These are phyloP conservation scores for Gossypium thurberi DNA, from an alignment of 345 rosid genomes.

Conservation along the genomic window DNA sequence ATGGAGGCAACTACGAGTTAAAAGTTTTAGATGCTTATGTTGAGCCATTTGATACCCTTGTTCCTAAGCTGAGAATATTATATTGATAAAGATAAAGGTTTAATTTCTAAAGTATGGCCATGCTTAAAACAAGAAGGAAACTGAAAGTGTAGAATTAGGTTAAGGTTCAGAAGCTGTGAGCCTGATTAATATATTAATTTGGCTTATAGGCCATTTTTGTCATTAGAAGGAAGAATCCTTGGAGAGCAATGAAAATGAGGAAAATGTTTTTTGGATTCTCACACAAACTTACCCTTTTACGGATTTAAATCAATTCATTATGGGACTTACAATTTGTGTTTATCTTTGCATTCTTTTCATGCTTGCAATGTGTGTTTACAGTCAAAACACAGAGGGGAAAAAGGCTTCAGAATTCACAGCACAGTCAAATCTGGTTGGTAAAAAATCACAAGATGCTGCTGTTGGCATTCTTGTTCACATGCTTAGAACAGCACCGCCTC, in stretches of 20 bases:
- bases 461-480: constrained; percentile 81
- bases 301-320: not conserved
- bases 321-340: not conserved
- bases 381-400: constrained; percentile 42
- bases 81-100: not conserved
- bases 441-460: constrained; percentile 78
- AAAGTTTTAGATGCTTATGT: not conserved
- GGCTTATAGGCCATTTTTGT: not conserved
- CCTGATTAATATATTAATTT: not conserved
- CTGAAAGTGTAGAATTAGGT: not conserved
- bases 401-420: constrained; percentile 39
- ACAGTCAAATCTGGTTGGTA: constrained; percentile 35
- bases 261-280: not conserved
- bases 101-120: not conserved
- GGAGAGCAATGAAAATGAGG: not conserved
- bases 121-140: not conserved
- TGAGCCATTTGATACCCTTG: not conserved
- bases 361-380: constrained; percentile 18
- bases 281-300: not conserved
- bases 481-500: constrained; percentile 75
- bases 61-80: not conserved
- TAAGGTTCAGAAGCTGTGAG: not conserved
- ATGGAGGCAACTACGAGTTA: not conserved
- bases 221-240: not conserved
- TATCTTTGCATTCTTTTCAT: not conserved